Evolutionary conservation across 2,329 filamentous ascomycete genomes (phyloP).

Genomic region (Aspergillus fumigatus): DNA sequence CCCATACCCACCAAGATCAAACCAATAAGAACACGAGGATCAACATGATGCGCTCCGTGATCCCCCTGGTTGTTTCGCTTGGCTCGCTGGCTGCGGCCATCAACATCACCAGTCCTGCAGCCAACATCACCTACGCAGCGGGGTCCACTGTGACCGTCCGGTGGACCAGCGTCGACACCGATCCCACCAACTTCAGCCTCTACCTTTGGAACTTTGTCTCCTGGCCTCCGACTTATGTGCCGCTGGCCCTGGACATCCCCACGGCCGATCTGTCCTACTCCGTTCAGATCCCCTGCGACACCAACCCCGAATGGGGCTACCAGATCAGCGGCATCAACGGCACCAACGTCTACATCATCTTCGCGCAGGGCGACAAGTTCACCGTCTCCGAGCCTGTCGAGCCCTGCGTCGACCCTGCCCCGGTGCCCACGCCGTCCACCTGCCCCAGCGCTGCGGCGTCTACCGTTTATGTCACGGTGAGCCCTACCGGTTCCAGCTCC

Average conservation of each 20-base stretch:
- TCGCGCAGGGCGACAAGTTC: slow-evolving; percentile 41
- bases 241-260: slow-evolving; percentile 33
- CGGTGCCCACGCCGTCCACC: slow-evolving; percentile 13
- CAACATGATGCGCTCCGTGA: slow-evolving; percentile 6
- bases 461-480: slow-evolving; percentile 22
- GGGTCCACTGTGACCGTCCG: slow-evolving; percentile 31
- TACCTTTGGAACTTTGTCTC: slow-evolving; percentile 45
- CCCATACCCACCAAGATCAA: neutral
- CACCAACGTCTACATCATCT: slow-evolving; percentile 44
- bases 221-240: slow-evolving; percentile 40
- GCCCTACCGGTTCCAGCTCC: slow-evolving; percentile 17
- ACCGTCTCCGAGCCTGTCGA: slow-evolving; percentile 18
- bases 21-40: neutral
- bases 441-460: slow-evolving; percentile 13
- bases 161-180: slow-evolving; percentile 41
- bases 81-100: slow-evolving; percentile 20
- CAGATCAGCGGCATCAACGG: slow-evolving; percentile 46
- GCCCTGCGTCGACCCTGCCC: slow-evolving; percentile 22
- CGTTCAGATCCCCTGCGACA: slow-evolving; percentile 39
- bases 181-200: slow-evolving; percentile 38
- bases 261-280: slow-evolving; percentile 26
- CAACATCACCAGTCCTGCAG: slow-evolving; percentile 24
- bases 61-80: slow-evolving; percentile 13
- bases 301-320: slow-evolving; percentile 35
- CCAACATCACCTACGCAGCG: slow-evolving; percentile 36